phyloP scores from a whole-genome alignment of 306 rosid genomes.

The Macrotyloma uniflorum region DNA sequence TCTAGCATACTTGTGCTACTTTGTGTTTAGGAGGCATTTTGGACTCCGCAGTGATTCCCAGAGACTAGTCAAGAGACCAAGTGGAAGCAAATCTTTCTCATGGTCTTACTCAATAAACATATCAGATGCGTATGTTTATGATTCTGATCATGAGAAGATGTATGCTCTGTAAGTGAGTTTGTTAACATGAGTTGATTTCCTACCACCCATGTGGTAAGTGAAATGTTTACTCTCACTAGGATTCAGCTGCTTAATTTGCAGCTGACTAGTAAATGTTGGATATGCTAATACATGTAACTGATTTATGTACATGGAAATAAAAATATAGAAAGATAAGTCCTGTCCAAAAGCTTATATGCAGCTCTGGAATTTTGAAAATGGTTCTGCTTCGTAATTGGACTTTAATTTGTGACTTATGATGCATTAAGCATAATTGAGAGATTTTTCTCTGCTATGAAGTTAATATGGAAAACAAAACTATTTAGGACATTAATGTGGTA shows the following conservation, averaged over 20 bases:
- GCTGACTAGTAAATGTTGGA: slow-evolving; percentile 14
- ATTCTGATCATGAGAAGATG: slow-evolving; percentile 73
- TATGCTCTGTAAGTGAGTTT: slow-evolving; percentile 57
- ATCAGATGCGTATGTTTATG: slow-evolving; percentile 68
- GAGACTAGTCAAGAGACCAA: slow-evolving; percentile 67
- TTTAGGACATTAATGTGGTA: not conserved
- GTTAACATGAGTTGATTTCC: not conserved
- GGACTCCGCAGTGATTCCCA: slow-evolving; percentile 71
- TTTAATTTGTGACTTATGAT: not conserved
- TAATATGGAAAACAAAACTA: not conserved
- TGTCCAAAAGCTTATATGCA: not conserved
- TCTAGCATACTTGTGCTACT: slow-evolving; percentile 83
- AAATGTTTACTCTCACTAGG: slow-evolving; percentile 10
- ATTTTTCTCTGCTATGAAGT: not conserved
- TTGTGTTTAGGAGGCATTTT: slow-evolving; percentile 68
- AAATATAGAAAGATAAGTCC: not conserved
- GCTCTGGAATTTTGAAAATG: not conserved
- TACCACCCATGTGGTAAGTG: slow-evolving; percentile 1
- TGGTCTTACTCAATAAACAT: slow-evolving; percentile 84
- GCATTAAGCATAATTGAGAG: not conserved
- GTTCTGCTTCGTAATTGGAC: not conserved
- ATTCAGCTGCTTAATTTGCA: slow-evolving; percentile 14
- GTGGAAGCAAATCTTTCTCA: slow-evolving; percentile 84
- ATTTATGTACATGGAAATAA: slow-evolving; percentile 34
- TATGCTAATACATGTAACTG: not conserved